Base-by-base conservation (phyloP, 2,329 filamentous ascomycete genomes). In the Cyphellophora europaea region DNA sequence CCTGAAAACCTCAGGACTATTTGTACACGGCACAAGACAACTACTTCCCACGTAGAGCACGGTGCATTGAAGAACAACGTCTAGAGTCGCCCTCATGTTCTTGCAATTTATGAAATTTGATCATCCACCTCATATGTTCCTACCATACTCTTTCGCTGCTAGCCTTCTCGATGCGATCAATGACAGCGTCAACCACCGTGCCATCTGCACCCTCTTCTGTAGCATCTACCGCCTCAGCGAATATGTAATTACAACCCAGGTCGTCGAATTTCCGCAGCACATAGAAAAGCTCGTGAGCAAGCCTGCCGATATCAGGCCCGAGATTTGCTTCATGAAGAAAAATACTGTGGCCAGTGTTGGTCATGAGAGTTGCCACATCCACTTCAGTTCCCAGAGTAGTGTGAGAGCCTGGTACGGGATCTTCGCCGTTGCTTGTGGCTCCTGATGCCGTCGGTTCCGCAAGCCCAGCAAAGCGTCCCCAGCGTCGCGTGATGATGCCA, bases 211-310 rank as follows among this genome's bases (percentile, higher is more conserved):
- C 16, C 41, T 76, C 68, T 11, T 6, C 32, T 37, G 16, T 12
- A 19, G 18, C 14, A 13, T 66, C 59, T 38, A 95, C 82, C 2
- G 89, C 89, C 56, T 98, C 91, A 8, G 96, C 85, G 48, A 88
- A 83, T 34, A 98, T 95, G 13, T 82, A 69, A 53, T 91, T 79
- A 3, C 86, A 86, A 18, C 77, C 74, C 43, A 77, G 69, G 50
- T 79, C 74, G 56, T 98, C 91, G 43, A 98, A 71, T 48, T 88
- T 83, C 35, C 91, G 71, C 35, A 98, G 65, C 2, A 86, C 84
- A 10, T 85, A 84, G 56, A 98, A 98, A 11, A 98, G 66, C 0
- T 84, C 83, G 49, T 88, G 77, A 2, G 91, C 89, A 49, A 98
- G 87, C 19, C 74, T 73, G 46, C 74, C 73, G 0, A 77, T 78